A percentile compares a stretch with the other conserved stretches of the same genome.
Evolutionary conservation across 768 basidiomycete species (phyloP).

Genomic region (Rhodotorula graminis): DNA sequence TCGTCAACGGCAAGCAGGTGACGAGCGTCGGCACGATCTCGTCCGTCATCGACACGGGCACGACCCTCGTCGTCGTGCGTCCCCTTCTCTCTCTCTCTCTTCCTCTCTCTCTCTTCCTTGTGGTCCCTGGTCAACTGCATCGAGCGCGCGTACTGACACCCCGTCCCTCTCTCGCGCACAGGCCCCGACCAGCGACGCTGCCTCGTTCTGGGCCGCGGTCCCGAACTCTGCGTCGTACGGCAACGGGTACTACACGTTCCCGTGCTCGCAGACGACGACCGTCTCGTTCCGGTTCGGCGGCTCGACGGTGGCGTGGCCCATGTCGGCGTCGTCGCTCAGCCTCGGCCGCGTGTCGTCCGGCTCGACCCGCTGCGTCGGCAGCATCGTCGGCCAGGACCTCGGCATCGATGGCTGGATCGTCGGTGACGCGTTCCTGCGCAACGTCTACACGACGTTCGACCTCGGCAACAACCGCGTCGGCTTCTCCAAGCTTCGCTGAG

Average conservation of each 20-base stretch:
- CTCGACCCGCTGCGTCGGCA: constrained; percentile 34
- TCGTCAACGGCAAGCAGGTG: constrained; percentile 42
- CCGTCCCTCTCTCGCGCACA: too few species aligned
- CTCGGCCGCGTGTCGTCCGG: constrained; percentile 46
- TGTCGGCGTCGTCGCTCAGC: constrained; percentile 49
- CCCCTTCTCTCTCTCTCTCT: neutral
- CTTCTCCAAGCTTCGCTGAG: constrained; percentile 25
- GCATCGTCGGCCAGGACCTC: constrained; percentile 37
- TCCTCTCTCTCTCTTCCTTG: neutral
- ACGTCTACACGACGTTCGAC: constrained; percentile 36
- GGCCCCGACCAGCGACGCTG: too few species aligned
- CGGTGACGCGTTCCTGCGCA: constrained; percentile 38
- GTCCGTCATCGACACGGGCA: constrained; percentile 43
- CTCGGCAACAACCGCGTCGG: constrained; percentile 36
- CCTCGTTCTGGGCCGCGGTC: too few species aligned
- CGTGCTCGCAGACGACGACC: constrained; percentile 43
- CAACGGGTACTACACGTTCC: constrained; percentile 47
- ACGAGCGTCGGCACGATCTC: constrained; percentile 39
- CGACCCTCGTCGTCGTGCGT: constrained; percentile 37
- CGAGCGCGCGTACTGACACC: too few species aligned
- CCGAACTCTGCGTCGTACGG: neutral
- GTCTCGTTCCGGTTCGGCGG: constrained; percentile 56
- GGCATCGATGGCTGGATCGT: constrained; percentile 37
- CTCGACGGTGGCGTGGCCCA: constrained; percentile 48
- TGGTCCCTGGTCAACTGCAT: too few species aligned